Percentiles rank a stretch among this genome's conserved stretches.
Conservation (phyloP, 1,284 basidiomycete genomes). For the Melampsora americana region DNA sequence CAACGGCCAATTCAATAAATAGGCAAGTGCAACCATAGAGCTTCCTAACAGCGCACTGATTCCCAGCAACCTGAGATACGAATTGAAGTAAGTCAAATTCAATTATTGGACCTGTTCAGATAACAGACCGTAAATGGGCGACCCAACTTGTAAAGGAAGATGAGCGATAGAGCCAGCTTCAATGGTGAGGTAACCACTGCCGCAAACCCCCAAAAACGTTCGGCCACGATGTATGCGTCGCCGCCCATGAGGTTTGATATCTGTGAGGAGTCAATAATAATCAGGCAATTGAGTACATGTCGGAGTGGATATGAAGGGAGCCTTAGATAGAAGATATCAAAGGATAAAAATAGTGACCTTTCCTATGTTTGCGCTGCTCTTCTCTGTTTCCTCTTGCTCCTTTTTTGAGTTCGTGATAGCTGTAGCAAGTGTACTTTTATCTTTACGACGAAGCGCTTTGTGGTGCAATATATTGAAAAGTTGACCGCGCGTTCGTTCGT, state of each 20-base stretch:
- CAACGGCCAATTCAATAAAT: slow-evolving; percentile 43
- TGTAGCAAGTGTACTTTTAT: slow-evolving; percentile 39
- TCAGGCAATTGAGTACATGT: no score
- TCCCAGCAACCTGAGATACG: slow-evolving; percentile 28
- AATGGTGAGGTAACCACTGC: slow-evolving; percentile 50
- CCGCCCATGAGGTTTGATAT: slow-evolving; percentile 57
- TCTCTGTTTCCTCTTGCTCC: slow-evolving; percentile 19
- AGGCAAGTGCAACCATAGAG: slow-evolving; percentile 29
- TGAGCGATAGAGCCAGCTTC: slow-evolving; percentile 18
- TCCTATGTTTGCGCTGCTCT: slow-evolving; percentile 61
- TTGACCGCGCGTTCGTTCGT: slow-evolving; percentile 48
- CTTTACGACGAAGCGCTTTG: slow-evolving; percentile 41
- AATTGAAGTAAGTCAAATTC: no score
- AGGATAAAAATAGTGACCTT: slow-evolving; percentile 57
- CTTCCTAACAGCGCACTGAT: slow-evolving; percentile 38
- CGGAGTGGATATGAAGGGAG: no score
- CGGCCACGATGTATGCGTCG: slow-evolving; percentile 67
- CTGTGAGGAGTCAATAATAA: no score
- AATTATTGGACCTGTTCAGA: no score
- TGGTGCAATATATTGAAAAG: slow-evolving; percentile 43
- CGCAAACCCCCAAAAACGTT: slow-evolving; percentile 69
- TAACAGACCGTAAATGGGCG: no score
- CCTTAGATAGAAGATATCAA: no score
- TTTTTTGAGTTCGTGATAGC: slow-evolving; percentile 12
- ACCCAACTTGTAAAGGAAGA: slow-evolving; percentile 38